A percentile compares a stretch with the other conserved stretches of the same genome.
Conservation (phyloP, 345 rosid species). For the Hypericum androsaemum region DNA sequence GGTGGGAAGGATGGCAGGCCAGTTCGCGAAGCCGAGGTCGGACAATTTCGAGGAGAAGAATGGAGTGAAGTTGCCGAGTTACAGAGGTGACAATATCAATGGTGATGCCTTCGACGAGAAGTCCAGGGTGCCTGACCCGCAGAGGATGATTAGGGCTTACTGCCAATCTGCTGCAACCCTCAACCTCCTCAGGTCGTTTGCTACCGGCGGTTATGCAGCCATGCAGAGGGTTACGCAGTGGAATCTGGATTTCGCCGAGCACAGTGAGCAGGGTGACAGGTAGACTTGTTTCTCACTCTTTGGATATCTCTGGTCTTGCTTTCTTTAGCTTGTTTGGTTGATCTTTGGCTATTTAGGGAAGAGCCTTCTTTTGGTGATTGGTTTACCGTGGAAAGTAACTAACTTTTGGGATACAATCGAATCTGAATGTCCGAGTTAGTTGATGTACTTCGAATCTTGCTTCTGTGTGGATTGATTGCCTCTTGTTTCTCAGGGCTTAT, state of each 20-base stretch:
- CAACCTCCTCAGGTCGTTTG: constrained; percentile 24
- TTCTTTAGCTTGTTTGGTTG: no score
- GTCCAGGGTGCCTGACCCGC: constrained; percentile 20
- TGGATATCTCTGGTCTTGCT: no score
- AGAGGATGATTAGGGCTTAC: constrained; percentile 26
- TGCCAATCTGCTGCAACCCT: constrained; percentile 23
- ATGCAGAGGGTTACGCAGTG: constrained; percentile 27
- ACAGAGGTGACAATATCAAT: constrained; percentile 21
- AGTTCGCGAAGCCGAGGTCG: constrained; percentile 25
- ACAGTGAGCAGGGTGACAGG: constrained; percentile 26
- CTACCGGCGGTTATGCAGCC: constrained; percentile 25
- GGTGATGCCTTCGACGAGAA: constrained; percentile 22
- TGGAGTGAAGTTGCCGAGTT: constrained; percentile 23
- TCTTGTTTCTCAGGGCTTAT: no score
- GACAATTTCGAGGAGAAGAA: constrained; percentile 17
- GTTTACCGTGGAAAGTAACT: no score
- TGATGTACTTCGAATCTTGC: no score
- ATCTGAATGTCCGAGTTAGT: no score
- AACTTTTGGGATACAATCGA: no score
- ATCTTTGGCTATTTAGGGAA: no score
- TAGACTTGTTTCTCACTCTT: neutral
- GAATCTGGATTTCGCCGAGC: constrained; percentile 24
- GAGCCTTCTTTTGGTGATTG: no score
- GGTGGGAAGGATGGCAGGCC: constrained; percentile 27
- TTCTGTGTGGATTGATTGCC: no score